Evolutionary conservation across 768 basidiomycete genomes (phyloP), one percentile per base, ranked within the genome.

Genomic region (Gyrodon lividus): DNA sequence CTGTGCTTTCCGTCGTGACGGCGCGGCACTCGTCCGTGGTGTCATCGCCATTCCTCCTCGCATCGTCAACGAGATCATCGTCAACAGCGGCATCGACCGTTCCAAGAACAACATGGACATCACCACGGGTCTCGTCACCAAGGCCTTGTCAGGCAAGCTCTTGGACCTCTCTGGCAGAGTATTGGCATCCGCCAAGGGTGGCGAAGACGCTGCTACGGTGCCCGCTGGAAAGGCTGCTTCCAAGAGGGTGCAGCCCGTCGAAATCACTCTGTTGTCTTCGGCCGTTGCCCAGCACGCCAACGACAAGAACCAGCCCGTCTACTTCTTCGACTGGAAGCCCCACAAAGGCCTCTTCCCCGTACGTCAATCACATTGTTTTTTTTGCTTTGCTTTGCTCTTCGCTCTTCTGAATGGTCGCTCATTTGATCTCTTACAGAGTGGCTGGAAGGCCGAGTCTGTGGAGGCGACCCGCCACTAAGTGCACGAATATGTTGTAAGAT

Each of bases 241-340:
- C n/a, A 43, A 43, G 9, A 48, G 44, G 16, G 54, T 67, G 22
- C 50, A 57, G 7, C 64, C 64, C 1, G 47, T 46, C 1, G 66
- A 65, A 8, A 46, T 67, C 9, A 31, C 58, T 19, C 33, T 66
- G 40, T 24, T 60, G 35, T 63, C 66, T 3, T 24, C 52, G 6
- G 64, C 61, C 4, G 63, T 65, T 33, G 64, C 63, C 12, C 54
- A 60, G 22, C 39, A 59, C 17, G 35, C 19, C 35, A 28, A 45
- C 12, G 51, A 68, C 43, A 19, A 48, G 19, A 48, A 43, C 30
- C 46, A 48, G 26, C 64, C 64, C 3, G 52, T 55, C 2, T 50
- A 60, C 45, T 51, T 64, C 39, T 56, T 55, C 17, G 66, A 65
- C 37, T 65, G 60, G 58, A 52, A 54, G 52, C 50, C 44, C 28